Conservation (phyloP, 306 rosid species). For the Geum urbanum region DNA sequence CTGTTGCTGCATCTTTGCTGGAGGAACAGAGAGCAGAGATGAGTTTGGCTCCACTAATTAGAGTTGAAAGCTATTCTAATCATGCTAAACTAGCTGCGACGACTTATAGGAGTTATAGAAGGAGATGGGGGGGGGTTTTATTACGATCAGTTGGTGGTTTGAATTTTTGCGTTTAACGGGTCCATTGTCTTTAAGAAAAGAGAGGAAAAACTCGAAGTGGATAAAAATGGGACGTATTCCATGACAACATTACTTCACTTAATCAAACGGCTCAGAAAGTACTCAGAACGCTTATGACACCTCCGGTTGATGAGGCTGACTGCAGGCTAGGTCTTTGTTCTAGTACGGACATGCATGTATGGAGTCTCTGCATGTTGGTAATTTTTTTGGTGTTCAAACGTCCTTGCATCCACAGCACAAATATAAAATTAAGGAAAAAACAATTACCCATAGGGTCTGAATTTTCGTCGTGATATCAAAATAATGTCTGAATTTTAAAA, state of each 20-base stretch:
- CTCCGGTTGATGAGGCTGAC: too few species aligned
- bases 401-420: too few species aligned
- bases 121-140: not conserved
- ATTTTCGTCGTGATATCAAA: too few species aligned
- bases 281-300: too few species aligned
- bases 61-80: not conserved
- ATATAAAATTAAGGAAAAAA: too few species aligned
- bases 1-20: not conserved
- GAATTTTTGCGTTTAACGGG: not conserved
- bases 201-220: not conserved
- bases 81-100: not conserved
- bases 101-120: not conserved
- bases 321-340: too few species aligned
- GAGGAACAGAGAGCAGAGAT: not conserved
- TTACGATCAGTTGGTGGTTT: not conserved
- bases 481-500: too few species aligned
- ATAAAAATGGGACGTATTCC: not conserved
- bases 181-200: not conserved
- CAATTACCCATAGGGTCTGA: too few species aligned
- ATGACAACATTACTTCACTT: not conserved
- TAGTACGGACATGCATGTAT: too few species aligned
- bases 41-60: not conserved
- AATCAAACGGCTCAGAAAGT: not conserved
- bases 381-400: too few species aligned
- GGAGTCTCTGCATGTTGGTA: too few species aligned